Percentiles rank a stretch among this genome's conserved stretches.
Evolutionary conservation across 1,284 basidiomycete species (phyloP).

Genomic region (Pseudozyma hubeiensis): DNA sequence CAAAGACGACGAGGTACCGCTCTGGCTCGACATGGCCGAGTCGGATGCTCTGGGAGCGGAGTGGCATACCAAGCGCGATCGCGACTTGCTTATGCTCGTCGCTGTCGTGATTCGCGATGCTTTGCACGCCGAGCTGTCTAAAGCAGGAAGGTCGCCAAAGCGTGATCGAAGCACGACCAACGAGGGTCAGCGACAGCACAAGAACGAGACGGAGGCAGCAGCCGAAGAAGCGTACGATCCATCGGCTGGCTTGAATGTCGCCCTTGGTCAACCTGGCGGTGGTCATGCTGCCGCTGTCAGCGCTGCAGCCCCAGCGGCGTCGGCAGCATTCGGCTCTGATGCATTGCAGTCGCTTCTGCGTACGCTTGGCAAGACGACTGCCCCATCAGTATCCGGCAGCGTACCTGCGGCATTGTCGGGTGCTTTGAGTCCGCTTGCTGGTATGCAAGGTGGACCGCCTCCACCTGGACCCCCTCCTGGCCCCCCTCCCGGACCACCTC

Average conservation of each 20-base stretch:
- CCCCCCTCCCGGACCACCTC: conserved; percentile 35
- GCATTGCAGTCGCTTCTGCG: conserved; percentile 41
- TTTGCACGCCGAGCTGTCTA: conserved; percentile 26
- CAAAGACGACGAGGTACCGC: conserved; percentile 54
- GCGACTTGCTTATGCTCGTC: conserved; percentile 57
- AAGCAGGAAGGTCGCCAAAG: conserved; percentile 14
- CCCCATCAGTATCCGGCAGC: conserved; percentile 6
- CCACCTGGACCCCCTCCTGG: conserved; percentile 40
- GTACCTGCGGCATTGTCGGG: conserved; percentile 3
- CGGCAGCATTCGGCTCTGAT: conserved; percentile 26
- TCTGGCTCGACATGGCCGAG: conserved; percentile 58
- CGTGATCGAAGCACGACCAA: conserved; percentile 27
- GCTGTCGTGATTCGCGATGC: conserved; percentile 58
- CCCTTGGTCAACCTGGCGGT: conserved; percentile 2
- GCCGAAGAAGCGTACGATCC: conserved; percentile 26
- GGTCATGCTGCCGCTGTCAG: neutral
- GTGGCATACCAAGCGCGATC: conserved; percentile 35
- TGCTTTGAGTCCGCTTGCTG: conserved; percentile 11
- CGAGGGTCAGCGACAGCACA: conserved; percentile 10
- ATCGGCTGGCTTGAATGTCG: conserved; percentile 18
- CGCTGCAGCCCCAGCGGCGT: neutral
- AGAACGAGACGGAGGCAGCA: neutral
- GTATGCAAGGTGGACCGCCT: conserved; percentile 10
- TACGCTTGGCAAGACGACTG: conserved; percentile 32
- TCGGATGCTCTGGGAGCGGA: conserved; percentile 47